Base-by-base conservation (phyloP, 768 basidiomycete genomes). In the Pulveroboletus sp. region DNA sequence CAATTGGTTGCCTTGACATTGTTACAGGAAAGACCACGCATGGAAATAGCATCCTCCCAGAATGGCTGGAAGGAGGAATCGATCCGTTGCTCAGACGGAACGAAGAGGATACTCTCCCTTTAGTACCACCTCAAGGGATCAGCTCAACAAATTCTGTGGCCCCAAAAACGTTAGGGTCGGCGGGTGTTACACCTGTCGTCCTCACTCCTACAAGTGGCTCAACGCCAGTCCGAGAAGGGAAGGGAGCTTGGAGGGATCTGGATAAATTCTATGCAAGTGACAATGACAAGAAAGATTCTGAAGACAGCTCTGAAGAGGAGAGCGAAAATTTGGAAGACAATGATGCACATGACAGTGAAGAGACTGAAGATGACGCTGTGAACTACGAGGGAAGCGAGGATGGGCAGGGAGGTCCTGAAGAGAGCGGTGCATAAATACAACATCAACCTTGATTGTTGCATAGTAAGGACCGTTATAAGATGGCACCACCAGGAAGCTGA, bases 51-150 rank as follows among this genome's bases (percentile, higher is more conserved):
- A 43, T 72, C 47, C 67, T 95, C 1, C 90, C 91, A 0, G 90
- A 91, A 58, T 97, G 94, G 94, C 75, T 88, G 6, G 91, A 94
- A 65, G 75, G 80, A 46, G 93, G 92, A 0, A 90, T 90, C 5
- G 90, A 93, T 55, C 70, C 88, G 2, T 74, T 78, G 0, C 68
- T 97, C 47, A 78, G 94, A 49, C 86, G 92, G 51, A 73, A 71
- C 17, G 79, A 77, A 39, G 83, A 85, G 10, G 85, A 86, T 47
- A 55, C 56, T 1, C 60, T 60, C n/a, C 60, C 56, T 2, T 25
- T 36, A 20, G 62, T 67, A 27, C 64, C 69, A 19, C 61, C 66
- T 17, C 68, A 69, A 29, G 74, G 76, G 2, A 68, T 79, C 37
- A 74, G 73, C n/a, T 55, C 78, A 63, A 40, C 61, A 29, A 60